Evolutionary conservation across 108 stramenopile species (phyloP).

Genomic region (Skeletonema potamos): DNA sequence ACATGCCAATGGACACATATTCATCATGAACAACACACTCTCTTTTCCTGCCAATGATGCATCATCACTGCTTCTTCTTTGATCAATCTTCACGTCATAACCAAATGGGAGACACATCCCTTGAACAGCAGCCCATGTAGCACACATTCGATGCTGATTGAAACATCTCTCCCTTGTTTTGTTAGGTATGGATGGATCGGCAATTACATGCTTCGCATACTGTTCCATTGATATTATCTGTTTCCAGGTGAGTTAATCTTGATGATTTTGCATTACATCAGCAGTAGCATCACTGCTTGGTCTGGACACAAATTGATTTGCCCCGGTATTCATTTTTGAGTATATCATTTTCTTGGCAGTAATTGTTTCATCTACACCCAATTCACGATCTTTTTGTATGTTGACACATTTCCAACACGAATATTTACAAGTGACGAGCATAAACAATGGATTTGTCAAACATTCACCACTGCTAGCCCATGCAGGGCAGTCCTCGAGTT

Average conservation of each 20-base stretch:
- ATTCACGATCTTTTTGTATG: slow-evolving; percentile 16
- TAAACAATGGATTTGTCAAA: slow-evolving; percentile 5
- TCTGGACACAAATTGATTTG: slow-evolving; percentile 14
- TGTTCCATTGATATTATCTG: slow-evolving; percentile 19
- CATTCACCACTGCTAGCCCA: slow-evolving; percentile 16
- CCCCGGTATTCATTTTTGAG: neutral
- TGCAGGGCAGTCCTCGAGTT: neutral
- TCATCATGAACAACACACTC: slow-evolving; percentile 46
- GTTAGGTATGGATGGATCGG: slow-evolving; percentile 8
- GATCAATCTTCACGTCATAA: neutral
- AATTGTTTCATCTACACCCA: slow-evolving; percentile 12
- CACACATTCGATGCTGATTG: slow-evolving; percentile 40
- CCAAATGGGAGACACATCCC: slow-evolving; percentile 20
- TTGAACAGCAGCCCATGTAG: slow-evolving; percentile 26
- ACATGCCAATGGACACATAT: slow-evolving; percentile 51
- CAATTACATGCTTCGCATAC: slow-evolving; percentile 27
- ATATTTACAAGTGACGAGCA: slow-evolving; percentile 23
- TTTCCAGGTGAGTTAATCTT: neutral
- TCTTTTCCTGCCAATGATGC: neutral
- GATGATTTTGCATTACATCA: neutral
- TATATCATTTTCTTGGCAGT: slow-evolving; percentile 24
- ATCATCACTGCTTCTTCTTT: neutral
- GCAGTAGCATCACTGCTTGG: neutral
- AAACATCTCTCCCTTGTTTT: slow-evolving; percentile 28
- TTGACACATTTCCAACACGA: slow-evolving; percentile 34